Evolutionary conservation across 202 grass and related monocot genomes (phyloP), one percentile per base, ranked within the genome.

Genomic region (Tripidium arundinaceum): DNA sequence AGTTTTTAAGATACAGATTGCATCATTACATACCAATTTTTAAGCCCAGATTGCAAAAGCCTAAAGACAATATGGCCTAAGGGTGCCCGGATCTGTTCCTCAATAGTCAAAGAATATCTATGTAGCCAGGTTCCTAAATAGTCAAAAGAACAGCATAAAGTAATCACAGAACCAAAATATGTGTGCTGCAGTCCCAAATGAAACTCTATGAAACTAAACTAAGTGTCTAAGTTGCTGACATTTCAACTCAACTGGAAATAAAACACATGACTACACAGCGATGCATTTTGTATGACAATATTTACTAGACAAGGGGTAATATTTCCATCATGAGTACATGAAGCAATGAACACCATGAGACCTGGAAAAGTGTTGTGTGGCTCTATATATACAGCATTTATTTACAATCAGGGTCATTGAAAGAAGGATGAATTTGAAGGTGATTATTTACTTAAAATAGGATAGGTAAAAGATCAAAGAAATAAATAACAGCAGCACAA

Each of bases 401-500:
- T 69, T 67, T 26, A 16, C 36, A 24, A 11, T 27, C 3, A 43
- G 25, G 34, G 36, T 21, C 0, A 50, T 47, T 62, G 55, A 31
- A 29, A 52, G 49, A 38, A 27, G 33, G 2, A 71, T 31, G 22
- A 37, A 65, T 57, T 15, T 6, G 4, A 26, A 25, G 26, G 25
- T 49, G 4, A 67, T 54, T 33, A 2, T 33, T 77, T 13, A 11
- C 12, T 41, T 46, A 2, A 50, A 33, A 25, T 52, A 7, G 3
- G 8, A 13, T 37, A 26, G 14, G 28, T 33, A 2, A 26, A 74
- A 52, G 12, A 67, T 78, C 25, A 65, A 42, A 33, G 37, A 84
- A 73, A 85, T 43, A 74, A 25, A 76, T 14, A 33, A 50, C 67
- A 40, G 40, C 11, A 82, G 26, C 21, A 25, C 38, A 33, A 73